phyloP scores from a whole-genome alignment of 164 flowering plant genomes.

The Tinospora cordifolia region DNA sequence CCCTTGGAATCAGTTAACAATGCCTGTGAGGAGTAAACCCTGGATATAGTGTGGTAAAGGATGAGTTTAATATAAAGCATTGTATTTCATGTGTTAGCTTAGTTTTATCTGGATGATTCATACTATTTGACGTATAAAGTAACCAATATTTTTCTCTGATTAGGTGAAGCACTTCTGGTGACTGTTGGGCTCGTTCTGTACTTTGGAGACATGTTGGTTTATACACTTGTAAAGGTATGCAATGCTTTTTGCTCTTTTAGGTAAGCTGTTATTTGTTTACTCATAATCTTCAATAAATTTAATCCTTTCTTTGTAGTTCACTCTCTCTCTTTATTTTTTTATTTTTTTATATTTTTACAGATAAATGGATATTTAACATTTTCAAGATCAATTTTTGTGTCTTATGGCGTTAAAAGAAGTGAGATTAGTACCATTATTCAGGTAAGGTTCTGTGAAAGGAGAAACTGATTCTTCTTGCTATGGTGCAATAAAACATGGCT shows the following conservation, averaged over 20 bases:
- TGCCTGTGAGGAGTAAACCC: too few relatives aligned
- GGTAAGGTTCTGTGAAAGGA: conserved; percentile 32
- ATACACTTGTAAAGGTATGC: conserved; percentile 53
- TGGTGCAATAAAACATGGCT: not conserved
- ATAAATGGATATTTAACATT: conserved; percentile 25
- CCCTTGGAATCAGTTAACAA: too few relatives aligned
- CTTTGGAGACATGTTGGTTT: conserved; percentile 73
- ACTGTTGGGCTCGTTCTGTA: conserved; percentile 69
- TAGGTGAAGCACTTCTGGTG: conserved; percentile 84
- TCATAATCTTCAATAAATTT: not conserved
- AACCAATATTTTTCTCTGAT: conserved; percentile 7
- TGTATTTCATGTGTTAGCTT: too few relatives aligned
- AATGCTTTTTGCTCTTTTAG: conserved; percentile 11
- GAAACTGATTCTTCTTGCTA: not conserved
- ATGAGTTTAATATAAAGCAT: not conserved
- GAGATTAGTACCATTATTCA: conserved; percentile 73
- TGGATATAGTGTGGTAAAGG: too few relatives aligned
- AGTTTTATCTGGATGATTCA: too few relatives aligned
- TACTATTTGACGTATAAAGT: not conserved
- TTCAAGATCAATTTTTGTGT: conserved; percentile 28
- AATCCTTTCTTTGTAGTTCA: conserved; percentile 6
- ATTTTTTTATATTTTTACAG: conserved; percentile 30
- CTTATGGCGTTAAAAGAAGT: conserved; percentile 46
- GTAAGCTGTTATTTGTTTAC: not conserved
- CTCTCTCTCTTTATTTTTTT: not conserved